Evolutionary conservation across 2,329 filamentous ascomycete genomes (phyloP).

Genomic region (Botryotinia narcissicola): DNA sequence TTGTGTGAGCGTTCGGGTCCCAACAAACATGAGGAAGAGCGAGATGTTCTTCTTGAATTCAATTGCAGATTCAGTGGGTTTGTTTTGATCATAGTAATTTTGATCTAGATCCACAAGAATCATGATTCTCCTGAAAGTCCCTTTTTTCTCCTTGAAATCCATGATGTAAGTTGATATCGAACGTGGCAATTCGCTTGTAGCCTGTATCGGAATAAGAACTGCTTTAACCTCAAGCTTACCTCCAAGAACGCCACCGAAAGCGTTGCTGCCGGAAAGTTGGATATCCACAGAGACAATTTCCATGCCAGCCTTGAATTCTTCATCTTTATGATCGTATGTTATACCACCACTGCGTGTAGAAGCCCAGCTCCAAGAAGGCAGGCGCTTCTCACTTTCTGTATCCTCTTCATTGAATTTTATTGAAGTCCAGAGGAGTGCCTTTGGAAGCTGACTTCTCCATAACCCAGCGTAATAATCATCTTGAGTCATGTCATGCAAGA

Average conservation of each 20-base stretch:
- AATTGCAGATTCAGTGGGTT: neutral
- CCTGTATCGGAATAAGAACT: neutral
- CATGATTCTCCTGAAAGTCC: accelerated
- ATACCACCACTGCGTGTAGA: neutral
- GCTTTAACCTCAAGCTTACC: neutral
- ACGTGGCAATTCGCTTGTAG: accelerated
- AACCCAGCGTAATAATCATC: neutral
- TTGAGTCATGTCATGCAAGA: neutral
- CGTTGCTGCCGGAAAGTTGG: neutral
- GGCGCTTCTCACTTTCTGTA: neutral
- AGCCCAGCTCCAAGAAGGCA: neutral
- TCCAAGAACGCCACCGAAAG: neutral
- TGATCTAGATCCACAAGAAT: neutral
- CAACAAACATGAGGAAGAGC: neutral
- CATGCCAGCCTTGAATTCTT: neutral
- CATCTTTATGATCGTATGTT: neutral
- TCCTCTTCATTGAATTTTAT: accelerated
- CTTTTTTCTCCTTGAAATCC: neutral
- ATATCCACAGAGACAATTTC: neutral
- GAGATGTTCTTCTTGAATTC: neutral
- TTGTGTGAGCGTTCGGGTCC: neutral
- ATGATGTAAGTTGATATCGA: neutral
- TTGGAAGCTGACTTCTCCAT: neutral
- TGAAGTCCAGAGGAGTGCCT: neutral
- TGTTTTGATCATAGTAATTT: neutral